These are phyloP conservation scores for Sporisorium reilianum DNA, from an alignment of 1,284 basidiomycete genomes.

Conservation along the genomic window DNA sequence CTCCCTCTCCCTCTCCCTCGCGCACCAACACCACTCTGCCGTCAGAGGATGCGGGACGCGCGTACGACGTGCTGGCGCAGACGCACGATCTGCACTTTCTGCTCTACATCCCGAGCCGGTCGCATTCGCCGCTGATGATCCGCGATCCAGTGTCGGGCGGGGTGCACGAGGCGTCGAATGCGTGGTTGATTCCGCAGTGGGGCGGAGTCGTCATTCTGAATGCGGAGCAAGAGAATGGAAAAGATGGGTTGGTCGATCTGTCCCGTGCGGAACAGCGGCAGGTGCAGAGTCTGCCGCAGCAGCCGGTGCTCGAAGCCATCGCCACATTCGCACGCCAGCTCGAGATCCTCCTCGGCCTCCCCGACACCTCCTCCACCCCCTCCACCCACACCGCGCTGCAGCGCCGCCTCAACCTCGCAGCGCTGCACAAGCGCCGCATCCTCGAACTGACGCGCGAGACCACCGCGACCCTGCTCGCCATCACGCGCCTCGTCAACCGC, in stretches of 20 bases:
- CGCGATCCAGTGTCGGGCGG: constrained; percentile 70
- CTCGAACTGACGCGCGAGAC: constrained; percentile 50
- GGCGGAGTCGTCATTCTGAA: constrained; percentile 89
- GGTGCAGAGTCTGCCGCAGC: constrained; percentile 18
- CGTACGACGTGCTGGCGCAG: constrained; percentile 39
- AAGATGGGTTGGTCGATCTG: not conserved
- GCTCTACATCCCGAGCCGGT: constrained; percentile 83
- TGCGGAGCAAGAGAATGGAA: not conserved
- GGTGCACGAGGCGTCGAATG: constrained; percentile 52
- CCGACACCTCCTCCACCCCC: not conserved
- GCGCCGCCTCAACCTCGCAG: constrained; percentile 14
- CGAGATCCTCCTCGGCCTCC: constrained; percentile 80
- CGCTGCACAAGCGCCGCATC: constrained; percentile 46
- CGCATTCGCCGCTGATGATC: constrained; percentile 79
- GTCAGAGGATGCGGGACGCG: constrained; percentile 3
- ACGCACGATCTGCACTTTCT: constrained; percentile 87
- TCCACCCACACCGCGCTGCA: not conserved
- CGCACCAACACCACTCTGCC: too few relatives aligned
- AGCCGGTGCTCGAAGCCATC: constrained; percentile 75
- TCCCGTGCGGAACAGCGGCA: not conserved
- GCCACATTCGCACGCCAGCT: constrained; percentile 81
- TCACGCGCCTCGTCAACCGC: constrained; percentile 54
- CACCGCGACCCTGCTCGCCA: constrained; percentile 55
- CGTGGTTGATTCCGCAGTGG: constrained; percentile 95
- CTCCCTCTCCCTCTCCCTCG: not conserved